Evolutionary conservation across 2,329 filamentous ascomycete species (phyloP).

Genomic region (Epichloe bromicola): DNA sequence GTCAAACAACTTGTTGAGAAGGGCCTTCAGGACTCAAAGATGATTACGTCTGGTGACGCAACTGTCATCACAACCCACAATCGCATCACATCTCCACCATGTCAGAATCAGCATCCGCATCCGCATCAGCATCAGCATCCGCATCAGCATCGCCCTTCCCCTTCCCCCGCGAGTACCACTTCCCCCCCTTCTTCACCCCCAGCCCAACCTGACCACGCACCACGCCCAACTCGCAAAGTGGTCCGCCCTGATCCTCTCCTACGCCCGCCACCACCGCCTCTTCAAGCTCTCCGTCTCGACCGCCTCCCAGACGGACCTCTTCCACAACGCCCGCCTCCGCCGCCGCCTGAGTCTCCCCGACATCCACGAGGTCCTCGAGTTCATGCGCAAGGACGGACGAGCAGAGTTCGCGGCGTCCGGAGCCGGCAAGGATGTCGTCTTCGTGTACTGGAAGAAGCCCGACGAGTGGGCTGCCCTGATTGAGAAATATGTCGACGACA

Average conservation of each 20-base stretch:
- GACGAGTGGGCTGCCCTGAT: conserved; percentile 82
- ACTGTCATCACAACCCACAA: neutral
- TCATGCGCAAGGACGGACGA: conserved; percentile 44
- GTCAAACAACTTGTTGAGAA: too few species aligned
- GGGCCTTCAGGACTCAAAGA: too few species aligned
- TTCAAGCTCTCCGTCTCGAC: conserved; percentile 58
- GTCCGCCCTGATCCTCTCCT: conserved; percentile 72
- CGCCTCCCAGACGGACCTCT: conserved; percentile 41
- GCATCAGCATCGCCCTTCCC: neutral
- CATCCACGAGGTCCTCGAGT: conserved; percentile 44
- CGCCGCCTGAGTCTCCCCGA: conserved; percentile 37
- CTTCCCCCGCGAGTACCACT: conserved; percentile 56
- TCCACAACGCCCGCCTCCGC: conserved; percentile 42
- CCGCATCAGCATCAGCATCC: neutral
- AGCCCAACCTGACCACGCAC: conserved; percentile 60
- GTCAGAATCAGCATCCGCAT: too few species aligned
- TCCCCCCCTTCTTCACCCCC: conserved; percentile 74
- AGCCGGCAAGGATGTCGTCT: conserved; percentile 37
- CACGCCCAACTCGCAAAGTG: conserved; percentile 72
- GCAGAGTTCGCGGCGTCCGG: conserved; percentile 48
- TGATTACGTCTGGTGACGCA: too few species aligned
- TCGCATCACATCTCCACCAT: neutral
- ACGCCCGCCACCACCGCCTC: conserved; percentile 65
- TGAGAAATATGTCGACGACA: conserved; percentile 72
- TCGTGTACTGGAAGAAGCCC: conserved; percentile 73